Evolutionary conservation across 352 stramenopile genomes (phyloP).

Genomic region (Blastocystis sp.): DNA sequence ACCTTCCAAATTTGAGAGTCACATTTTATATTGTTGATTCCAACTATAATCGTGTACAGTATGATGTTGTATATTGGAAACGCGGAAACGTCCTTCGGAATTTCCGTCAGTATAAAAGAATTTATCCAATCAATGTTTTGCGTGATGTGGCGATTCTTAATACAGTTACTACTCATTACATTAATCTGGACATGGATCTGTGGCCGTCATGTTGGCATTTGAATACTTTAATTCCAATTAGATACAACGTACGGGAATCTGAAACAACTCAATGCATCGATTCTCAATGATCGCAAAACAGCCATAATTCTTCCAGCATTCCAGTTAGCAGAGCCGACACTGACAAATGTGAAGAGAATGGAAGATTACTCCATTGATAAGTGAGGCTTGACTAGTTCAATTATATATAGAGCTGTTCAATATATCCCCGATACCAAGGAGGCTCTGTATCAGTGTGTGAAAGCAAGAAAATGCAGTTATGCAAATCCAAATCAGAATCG

Average conservation of each 20-base stretch:
- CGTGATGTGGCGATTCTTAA: conserved; percentile 24
- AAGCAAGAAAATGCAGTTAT: not conserved
- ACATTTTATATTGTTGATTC: not conserved
- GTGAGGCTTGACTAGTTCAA: not conserved
- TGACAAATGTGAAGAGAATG: not conserved
- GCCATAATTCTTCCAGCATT: conserved; percentile 31
- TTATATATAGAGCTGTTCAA: not conserved
- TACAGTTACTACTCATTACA: conserved; percentile 46
- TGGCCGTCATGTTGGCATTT: conserved; percentile 12
- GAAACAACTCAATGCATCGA: not conserved
- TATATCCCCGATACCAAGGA: not conserved
- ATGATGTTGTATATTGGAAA: not conserved
- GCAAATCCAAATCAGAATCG: conserved; percentile 40
- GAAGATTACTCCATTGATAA: not conserved
- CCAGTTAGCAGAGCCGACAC: not conserved
- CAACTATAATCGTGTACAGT: not conserved
- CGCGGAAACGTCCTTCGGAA: not conserved
- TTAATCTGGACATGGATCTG: conserved; percentile 61
- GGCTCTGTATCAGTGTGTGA: not conserved
- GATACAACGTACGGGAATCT: conserved; percentile 9
- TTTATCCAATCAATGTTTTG: conserved; percentile 61
- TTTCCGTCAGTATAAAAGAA: not conserved
- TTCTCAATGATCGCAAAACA: not conserved
- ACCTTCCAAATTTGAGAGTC: not conserved
- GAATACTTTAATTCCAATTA: not conserved